Evolutionary conservation across 306 rosid species (phyloP), one percentile per base, ranked within the genome.

Genomic region (Quillaja saponaria): DNA sequence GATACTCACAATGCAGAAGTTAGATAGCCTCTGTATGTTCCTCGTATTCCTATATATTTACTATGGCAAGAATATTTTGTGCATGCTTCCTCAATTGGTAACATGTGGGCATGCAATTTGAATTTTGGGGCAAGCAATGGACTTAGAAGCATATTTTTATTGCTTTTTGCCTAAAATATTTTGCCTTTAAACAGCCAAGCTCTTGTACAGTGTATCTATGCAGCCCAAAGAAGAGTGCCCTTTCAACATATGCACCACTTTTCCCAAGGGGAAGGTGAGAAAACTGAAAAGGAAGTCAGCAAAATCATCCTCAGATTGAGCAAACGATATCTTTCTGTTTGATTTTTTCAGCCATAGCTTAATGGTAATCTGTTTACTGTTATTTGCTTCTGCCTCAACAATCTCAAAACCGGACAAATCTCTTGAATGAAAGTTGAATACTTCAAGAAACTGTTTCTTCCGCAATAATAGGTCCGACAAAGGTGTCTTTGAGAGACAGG

Each of bases 181-280:
- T n/a, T n/a, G n/a, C n/a, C n/a, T n/a, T n/a, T n/a, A n/a, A n/a
- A n/a, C n/a, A n/a, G n/a, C n/a, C n/a, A n/a, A n/a, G 31, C 31
- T 25, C 4, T 25, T 25, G 4, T 25, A 25, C 31, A 25, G 4
- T 1, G 2, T 25, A 25, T 25, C 31, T 25, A 25, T 25, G 4
- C 31, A 1, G 4, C 31, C 31, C 31, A 25, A 25, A 10, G 45
- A 14, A n/a, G 61, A 47, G n/a, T 16, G 16, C 1, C 76, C 76
- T 11, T 63, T 13, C 7, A 71, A 64, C 54, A 63, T 8, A 7
- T 57, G 37, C 13, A 38, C 33, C 41, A 71, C 61, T 3, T 31
- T 46, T 47, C 70, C 76, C 5, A 71, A 28, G 12, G 72, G 77
- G n/a, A 57, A 41, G 1, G 56, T 49, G 3, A 64, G 55, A 41